Evolutionary conservation across 129 eudicot genomes (phyloP), one percentile per base, ranked within the genome.

Genomic region (Flaveria ramosissima): DNA sequence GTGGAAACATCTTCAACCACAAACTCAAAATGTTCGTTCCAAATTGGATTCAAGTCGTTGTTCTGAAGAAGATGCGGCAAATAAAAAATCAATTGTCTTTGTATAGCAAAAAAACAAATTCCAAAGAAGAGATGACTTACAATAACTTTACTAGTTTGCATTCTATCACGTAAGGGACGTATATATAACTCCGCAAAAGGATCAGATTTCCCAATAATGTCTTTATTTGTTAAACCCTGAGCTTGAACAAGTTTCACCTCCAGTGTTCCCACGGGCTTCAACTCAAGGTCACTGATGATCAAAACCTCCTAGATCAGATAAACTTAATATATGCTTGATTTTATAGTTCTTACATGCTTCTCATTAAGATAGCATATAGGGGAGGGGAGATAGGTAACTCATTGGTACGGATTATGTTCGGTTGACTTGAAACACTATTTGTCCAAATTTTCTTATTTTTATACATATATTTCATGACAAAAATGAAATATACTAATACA

Each of bases 191-290:
- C 85, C 65, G 98, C 93, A 80, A 71, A 89, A 53, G 98, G 98
- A 87, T 94, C 98, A 47, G 97, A 94, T 76, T 94, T 94, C 72
- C 98, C 98, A 66, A 94, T 91, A 42, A 94, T 73, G 80, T 94
- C 98, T 83, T 94, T 94, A 60, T 94, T 87, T 45, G 93, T 91
- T 63, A 94, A 86, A 51, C 90, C 97, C 68, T 86, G 89, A 45
- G 98, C 98, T 82, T 94, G 97, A 61, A 94, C 89, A 51, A 94
- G 97, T 79, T 91, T 94, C 84, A 94, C 98, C 86, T 89, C 97
- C 77, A 94, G 82, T 43, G 72, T 81, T 70, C 98, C 98, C 80
- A 87, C 88, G 42, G 97, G 98, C 89, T 91, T 94, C 69, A 94
- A 82, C 77, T 94, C 98, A 17, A 94, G 96, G 75, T 94, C 97